These are phyloP conservation scores for Boletus tomentosulus DNA, from an alignment of 768 basidiomycete genomes.

Conservation along the genomic window DNA sequence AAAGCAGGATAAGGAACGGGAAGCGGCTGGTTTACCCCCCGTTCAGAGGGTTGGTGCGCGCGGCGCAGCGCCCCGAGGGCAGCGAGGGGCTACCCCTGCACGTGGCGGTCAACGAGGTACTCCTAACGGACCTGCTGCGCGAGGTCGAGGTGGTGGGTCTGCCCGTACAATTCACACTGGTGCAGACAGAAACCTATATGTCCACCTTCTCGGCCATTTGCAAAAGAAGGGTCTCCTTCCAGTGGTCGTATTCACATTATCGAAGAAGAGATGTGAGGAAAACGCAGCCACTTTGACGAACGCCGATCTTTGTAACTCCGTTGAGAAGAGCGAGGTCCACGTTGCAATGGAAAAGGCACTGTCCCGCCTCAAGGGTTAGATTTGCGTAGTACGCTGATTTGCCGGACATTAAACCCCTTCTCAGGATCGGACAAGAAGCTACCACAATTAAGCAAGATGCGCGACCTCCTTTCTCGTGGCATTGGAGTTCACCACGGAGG, in stretches of 20 bases:
- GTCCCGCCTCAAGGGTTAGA: conserved; percentile 79
- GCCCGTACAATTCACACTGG: conserved; percentile 60
- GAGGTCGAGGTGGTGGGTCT: conserved; percentile 44
- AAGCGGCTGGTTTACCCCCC: conserved; percentile 88
- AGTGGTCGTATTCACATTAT: conserved; percentile 95
- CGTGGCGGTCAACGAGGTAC: conserved; percentile 54
- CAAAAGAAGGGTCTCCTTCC: conserved; percentile 85
- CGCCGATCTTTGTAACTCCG: conserved; percentile 79
- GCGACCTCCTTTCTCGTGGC: conserved; percentile 83
- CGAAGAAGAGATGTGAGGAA: conserved; percentile 96
- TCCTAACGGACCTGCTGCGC: conserved; percentile 31
- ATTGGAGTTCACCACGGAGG: conserved; percentile 99
- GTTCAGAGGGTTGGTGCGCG: conserved; percentile 82
- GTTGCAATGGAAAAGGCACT: conserved; percentile 90
- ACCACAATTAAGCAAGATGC: conserved; percentile 89
- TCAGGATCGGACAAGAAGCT: conserved; percentile 86
- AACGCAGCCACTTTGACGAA: conserved; percentile 88
- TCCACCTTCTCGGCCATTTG: conserved; percentile 83
- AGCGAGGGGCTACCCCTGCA: conserved; percentile 44
- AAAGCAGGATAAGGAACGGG: conserved; percentile 98
- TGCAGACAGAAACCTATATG: conserved; percentile 88
- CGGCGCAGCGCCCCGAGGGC: conserved; percentile 53
- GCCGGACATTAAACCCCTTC: conserved; percentile 3
- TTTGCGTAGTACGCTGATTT: neutral
- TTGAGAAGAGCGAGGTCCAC: conserved; percentile 97